Evolutionary conservation across 2,329 filamentous ascomycete genomes (phyloP).

Genomic region (Aspergillus sp.): DNA sequence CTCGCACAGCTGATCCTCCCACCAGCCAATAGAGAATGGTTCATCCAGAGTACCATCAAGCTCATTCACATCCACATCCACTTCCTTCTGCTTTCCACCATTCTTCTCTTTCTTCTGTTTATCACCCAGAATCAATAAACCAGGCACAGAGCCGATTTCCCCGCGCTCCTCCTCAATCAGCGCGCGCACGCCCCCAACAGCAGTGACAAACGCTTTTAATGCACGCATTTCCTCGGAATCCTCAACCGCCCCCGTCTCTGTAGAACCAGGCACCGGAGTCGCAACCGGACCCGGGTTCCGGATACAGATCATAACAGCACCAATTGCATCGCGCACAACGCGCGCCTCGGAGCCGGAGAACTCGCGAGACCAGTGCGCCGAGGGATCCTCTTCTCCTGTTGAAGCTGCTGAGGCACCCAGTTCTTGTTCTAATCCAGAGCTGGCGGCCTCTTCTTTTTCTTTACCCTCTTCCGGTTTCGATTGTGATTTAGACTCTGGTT

Average conservation of each 20-base stretch:
- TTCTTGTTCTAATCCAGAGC: not conserved
- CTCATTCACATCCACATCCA: constrained; percentile 11
- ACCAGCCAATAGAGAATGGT: constrained; percentile 40
- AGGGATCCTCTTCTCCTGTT: constrained; percentile 8
- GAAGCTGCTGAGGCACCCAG: not conserved
- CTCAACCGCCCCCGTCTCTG: constrained; percentile 2
- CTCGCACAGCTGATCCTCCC: constrained; percentile 45
- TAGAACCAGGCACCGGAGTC: not conserved
- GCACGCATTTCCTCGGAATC: constrained; percentile 23
- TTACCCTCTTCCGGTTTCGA: no score
- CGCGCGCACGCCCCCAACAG: constrained; percentile 38
- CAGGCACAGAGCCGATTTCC: constrained; percentile 38
- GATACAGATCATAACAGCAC: constrained; percentile 42
- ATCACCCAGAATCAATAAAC: constrained; percentile 35
- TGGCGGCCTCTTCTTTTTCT: not conserved
- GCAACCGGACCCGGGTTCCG: constrained; percentile 23
- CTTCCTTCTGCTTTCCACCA: not conserved
- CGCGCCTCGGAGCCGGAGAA: constrained; percentile 43
- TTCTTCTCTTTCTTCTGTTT: constrained; percentile 11
- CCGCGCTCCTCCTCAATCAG: constrained; percentile 44
- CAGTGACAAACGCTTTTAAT: constrained; percentile 35
- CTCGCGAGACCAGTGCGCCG: constrained; percentile 38
- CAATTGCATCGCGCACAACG: constrained; percentile 47
- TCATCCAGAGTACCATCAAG: constrained; percentile 18
- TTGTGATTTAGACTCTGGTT: no score